Conservation (phyloP, 345 rosid species). For the Citrus australasica region DNA sequence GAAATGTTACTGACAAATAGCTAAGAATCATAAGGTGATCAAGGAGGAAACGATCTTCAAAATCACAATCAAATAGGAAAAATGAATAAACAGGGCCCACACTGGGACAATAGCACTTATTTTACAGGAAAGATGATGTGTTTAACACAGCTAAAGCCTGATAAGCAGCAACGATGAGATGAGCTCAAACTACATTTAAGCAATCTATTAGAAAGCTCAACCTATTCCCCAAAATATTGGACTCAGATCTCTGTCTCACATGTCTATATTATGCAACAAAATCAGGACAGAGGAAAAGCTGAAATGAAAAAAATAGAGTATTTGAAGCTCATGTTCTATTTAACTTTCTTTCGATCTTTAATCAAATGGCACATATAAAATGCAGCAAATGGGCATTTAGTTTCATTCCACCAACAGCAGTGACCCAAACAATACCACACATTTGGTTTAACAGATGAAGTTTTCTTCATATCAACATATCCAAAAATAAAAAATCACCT, state of each 20-base stretch:
- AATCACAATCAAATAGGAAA: background rate
- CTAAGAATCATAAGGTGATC: background rate
- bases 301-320: background rate
- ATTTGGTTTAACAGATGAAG: background rate
- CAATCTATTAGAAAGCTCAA: background rate
- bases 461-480: background rate
- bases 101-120: background rate
- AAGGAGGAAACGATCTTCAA: background rate
- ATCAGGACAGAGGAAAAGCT: background rate
- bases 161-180: background rate
- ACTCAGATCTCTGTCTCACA: background rate
- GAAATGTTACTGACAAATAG: background rate
- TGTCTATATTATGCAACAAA: background rate
- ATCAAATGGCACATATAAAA: background rate
- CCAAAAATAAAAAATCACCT: conserved; percentile 34
- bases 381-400: background rate
- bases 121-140: background rate
- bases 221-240: background rate
- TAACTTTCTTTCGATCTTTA: background rate
- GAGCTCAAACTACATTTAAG: background rate
- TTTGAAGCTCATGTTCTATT: background rate
- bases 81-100: background rate
- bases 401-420: background rate
- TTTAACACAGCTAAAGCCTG: background rate
- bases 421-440: background rate